These are phyloP conservation scores for Tylopilus rubrobrunneus DNA, from an alignment of 768 basidiomycete species.

Conservation along the genomic window DNA sequence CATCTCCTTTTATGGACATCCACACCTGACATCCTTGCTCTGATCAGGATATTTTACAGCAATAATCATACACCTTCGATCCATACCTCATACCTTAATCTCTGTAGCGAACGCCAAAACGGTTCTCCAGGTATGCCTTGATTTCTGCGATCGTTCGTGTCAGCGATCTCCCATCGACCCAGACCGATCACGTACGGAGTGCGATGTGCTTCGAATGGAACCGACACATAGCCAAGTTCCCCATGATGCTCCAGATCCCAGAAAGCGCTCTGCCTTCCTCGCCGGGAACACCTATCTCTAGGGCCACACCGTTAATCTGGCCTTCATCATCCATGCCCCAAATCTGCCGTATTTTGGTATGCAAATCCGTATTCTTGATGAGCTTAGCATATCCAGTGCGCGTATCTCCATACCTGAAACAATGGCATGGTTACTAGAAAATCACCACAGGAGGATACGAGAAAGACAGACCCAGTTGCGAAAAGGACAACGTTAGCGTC, in stretches of 20 bases:
- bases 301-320: slow-evolving; percentile 31
- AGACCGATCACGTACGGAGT: too few relatives aligned
- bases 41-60: background rate
- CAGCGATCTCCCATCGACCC: too few relatives aligned
- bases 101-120: too few relatives aligned
- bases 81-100: too few relatives aligned
- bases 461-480: slow-evolving; percentile 26
- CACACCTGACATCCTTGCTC: background rate
- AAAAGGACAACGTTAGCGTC: slow-evolving; percentile 42
- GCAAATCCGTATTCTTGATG: slow-evolving; percentile 18
- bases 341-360: slow-evolving; percentile 20
- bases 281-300: slow-evolving; percentile 42
- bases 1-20: slow-evolving; percentile 2
- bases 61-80: background rate
- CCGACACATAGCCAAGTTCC: slow-evolving; percentile 50
- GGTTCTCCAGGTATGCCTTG: too few relatives aligned
- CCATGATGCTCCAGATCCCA: slow-evolving; percentile 56
- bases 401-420: slow-evolving; percentile 19
- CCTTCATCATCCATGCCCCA: slow-evolving; percentile 34
- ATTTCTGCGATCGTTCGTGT: too few relatives aligned
- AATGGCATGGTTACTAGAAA: background rate
- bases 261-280: slow-evolving; percentile 12
- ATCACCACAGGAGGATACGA: background rate
- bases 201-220: too few relatives aligned
- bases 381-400: slow-evolving; percentile 16